Conservation (phyloP, 208 protist genomes). For the Paratrypanosoma confusum region DNA sequence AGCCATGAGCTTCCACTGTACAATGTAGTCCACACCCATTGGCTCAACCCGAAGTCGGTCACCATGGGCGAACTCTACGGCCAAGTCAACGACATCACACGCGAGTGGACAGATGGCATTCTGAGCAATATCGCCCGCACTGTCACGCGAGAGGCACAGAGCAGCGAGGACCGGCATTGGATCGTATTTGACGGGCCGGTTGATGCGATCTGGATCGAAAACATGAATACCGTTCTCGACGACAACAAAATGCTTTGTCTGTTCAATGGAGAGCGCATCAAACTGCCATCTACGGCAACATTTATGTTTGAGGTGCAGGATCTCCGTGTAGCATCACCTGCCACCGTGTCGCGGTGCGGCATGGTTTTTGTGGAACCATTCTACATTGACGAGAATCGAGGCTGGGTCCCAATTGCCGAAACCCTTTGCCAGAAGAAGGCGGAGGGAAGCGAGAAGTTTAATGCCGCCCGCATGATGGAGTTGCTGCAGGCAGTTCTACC, state of each 20-base stretch:
- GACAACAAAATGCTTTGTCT: conserved; percentile 98
- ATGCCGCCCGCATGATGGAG: conserved; percentile 53
- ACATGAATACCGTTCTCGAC: conserved; percentile 98
- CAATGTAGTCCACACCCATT: conserved; percentile 68
- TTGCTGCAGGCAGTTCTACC: conserved; percentile 66
- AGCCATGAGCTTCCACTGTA: conserved; percentile 61
- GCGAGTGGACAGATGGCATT: conserved; percentile 96
- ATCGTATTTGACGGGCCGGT: conserved; percentile 98
- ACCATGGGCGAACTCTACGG: conserved; percentile 96
- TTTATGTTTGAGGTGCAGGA: conserved; percentile 99
- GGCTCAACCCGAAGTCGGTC: conserved; percentile 94
- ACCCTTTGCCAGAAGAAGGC: conserved; percentile 51
- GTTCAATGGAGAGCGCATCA: conserved; percentile 95
- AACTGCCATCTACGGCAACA: conserved; percentile 84
- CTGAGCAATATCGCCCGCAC: conserved; percentile 89
- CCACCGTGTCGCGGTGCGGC: conserved; percentile 97
- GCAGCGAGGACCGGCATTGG: conserved; percentile 85
- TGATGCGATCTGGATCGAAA: conserved; percentile 98
- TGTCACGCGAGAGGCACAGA: conserved; percentile 64
- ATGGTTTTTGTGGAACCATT: conserved; percentile 97
- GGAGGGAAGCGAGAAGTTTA: conserved; percentile 24
- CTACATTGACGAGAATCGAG: conserved; percentile 81
- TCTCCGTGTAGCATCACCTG: conserved; percentile 95
- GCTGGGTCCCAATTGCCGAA: conserved; percentile 76
- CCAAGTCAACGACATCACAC: conserved; percentile 92